Conservation (phyloP, 78 protist species). For the Polysphondylium violaceum region DNA sequence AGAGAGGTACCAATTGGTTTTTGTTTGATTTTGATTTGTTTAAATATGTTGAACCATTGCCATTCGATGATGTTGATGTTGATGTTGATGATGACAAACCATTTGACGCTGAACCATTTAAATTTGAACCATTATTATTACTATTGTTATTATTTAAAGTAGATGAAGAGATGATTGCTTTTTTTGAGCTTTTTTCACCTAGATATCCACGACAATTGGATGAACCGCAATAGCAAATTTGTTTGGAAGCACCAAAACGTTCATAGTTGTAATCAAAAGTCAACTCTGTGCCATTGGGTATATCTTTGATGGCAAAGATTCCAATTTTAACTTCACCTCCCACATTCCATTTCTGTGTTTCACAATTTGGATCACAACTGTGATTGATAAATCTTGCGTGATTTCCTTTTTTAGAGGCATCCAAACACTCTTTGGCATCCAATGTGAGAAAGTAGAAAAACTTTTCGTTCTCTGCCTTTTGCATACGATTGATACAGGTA, state of each 20-base stretch:
- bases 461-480: conserved; percentile 43
- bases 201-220: conserved; percentile 69
- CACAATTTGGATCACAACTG: conserved; percentile 89
- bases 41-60: background rate
- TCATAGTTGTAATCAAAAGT: conserved; percentile 92
- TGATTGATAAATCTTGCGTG: conserved; percentile 85
- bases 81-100: no score
- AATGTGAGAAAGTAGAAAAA: conserved; percentile 83
- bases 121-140: no score
- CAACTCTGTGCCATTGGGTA: conserved; percentile 78
- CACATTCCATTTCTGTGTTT: conserved; percentile 88
- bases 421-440: conserved; percentile 68
- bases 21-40: background rate
- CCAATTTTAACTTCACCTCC: conserved; percentile 87
- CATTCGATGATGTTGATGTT: no score
- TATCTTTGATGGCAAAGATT: conserved; percentile 79
- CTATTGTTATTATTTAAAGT: background rate
- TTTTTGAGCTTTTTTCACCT: conserved; percentile 42
- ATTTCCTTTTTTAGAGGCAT: conserved; percentile 85
- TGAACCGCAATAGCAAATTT: conserved; percentile 75
- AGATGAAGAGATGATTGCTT: background rate
- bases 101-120: no score
- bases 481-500: conserved; percentile 44
- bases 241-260: conserved; percentile 74
- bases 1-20: background rate